These are phyloP conservation scores for Talaromyces thailandensis DNA, from an alignment of 495 filamentous ascomycete genomes.

Conservation along the genomic window DNA sequence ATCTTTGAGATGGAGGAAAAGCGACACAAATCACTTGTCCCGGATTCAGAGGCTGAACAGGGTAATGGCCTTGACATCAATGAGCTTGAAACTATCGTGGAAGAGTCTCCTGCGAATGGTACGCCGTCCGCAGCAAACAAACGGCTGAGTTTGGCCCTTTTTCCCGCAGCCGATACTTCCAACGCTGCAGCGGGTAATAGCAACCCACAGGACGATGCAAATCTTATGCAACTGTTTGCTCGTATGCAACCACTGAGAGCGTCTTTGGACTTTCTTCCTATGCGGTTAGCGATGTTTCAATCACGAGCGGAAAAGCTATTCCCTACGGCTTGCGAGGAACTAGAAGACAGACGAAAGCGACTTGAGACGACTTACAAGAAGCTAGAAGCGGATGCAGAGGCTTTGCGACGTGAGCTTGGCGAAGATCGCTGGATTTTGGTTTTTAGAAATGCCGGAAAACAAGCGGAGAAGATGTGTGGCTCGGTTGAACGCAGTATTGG, in stretches of 20 bases:
- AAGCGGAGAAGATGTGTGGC: conserved; percentile 90
- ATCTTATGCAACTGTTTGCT: conserved; percentile 78
- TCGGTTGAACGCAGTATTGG: conserved; percentile 77
- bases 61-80: conserved; percentile 69
- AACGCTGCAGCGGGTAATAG: conserved; percentile 44
- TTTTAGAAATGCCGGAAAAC: conserved; percentile 84
- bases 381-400: conserved; percentile 80
- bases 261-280: conserved; percentile 93
- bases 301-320: conserved; percentile 64
- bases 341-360: conserved; percentile 58
- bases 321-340: conserved; percentile 81
- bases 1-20: conserved; percentile 97
- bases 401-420: conserved; percentile 75
- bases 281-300: conserved; percentile 82
- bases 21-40: conserved; percentile 62
- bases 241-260: conserved; percentile 90
- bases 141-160: conserved; percentile 55
- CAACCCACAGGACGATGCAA: conserved; percentile 65
- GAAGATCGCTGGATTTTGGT: conserved; percentile 94
- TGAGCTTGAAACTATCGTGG: conserved; percentile 87
- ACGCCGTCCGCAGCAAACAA: conserved; percentile 40
- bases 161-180: conserved; percentile 45
- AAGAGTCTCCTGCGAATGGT: conserved; percentile 63
- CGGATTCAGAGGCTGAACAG: conserved; percentile 35
- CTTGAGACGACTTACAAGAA: conserved; percentile 74